phyloP scores from a whole-genome alignment of 371 early-diverging fungal species.

The Haplosporangium sp. region DNA sequence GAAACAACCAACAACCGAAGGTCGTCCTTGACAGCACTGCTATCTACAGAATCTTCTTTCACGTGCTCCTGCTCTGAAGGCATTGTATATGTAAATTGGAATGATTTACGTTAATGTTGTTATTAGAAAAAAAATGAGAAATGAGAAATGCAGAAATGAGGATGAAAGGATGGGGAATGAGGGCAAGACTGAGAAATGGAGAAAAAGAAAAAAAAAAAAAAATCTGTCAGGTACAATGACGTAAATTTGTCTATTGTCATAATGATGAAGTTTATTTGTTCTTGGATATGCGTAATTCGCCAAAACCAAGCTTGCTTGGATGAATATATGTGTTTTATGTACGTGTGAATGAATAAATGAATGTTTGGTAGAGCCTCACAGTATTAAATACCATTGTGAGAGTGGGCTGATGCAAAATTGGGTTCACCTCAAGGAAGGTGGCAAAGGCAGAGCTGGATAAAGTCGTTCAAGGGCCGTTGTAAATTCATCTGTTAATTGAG shows the following conservation, averaged over 20 bases:
- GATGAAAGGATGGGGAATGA: neutral
- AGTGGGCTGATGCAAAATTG: neutral
- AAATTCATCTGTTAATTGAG: neutral
- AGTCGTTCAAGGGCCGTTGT: constrained; percentile 3
- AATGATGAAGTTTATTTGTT: too few species aligned
- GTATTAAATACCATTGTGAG: neutral
- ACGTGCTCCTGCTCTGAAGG: neutral
- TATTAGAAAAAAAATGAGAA: neutral
- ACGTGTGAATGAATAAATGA: too few species aligned
- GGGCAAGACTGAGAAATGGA: neutral
- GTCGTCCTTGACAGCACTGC: constrained; percentile 33
- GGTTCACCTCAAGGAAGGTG: neutral
- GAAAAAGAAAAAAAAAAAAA: neutral
- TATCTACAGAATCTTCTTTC: neutral
- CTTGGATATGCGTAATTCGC: too few species aligned
- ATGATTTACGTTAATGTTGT: neutral
- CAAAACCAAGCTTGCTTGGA: too few species aligned
- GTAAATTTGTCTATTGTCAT: too few species aligned
- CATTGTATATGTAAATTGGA: neutral
- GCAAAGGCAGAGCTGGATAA: constrained; percentile 14
- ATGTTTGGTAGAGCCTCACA: neutral
- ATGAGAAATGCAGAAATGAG: neutral
- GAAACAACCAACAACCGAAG: constrained; percentile 96
- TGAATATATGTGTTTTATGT: too few species aligned
- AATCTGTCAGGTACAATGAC: neutral